Evolutionary conservation across 192 early-diverging fungal species (phyloP), one percentile per base, ranked within the genome.

Genomic region (Backusella circina): DNA sequence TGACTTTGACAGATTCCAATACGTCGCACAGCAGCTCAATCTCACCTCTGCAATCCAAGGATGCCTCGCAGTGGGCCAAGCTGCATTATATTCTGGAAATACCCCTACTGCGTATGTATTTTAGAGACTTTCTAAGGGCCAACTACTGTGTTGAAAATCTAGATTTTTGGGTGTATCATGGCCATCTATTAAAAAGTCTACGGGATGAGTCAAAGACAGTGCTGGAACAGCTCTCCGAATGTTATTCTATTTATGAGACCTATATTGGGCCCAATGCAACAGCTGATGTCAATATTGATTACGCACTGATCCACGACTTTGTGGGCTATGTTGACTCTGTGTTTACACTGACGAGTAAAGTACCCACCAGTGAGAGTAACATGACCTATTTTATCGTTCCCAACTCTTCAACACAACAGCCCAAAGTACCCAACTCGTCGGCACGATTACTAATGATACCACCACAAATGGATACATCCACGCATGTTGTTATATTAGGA

Each of bases 111-210:
- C 76, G 88, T 13, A 80, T 81, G 28, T 73, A 88, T 18, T 93
- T 93, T 76, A 86, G 87, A 57, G 84, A 82, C 23, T 92, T 89
- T 75, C 79, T 91, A 36, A 84, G 85, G 15, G 86, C 85, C 23
- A 91, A 91, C 70, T 89, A 89, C 41, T 92, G 91, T 73, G 88
- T 90, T 54, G 93, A 94, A 64, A 93, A 94, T 71, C 77, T 91
- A 21, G 80, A 87, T 15, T 94, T 93, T 47, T 88, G 86, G 80
- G 73, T 87, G 0, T 89, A 94, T 38, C 73, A 78, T 68, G 70
- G 70, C 67, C 12, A 80, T 73, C 16, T 88, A 65, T 61, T 86
- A 2, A 72, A 77, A 32, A 72, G 65, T 6, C 13, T 31, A 78
- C 69, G 71, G 83, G 80, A 79, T 71, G 79, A 72, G 75, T 71